Percentiles rank a stretch among this genome's conserved stretches.
These are phyloP conservation scores for Leccinum ochraceum DNA, from an alignment of 768 basidiomycete genomes.

Conservation along the genomic window DNA sequence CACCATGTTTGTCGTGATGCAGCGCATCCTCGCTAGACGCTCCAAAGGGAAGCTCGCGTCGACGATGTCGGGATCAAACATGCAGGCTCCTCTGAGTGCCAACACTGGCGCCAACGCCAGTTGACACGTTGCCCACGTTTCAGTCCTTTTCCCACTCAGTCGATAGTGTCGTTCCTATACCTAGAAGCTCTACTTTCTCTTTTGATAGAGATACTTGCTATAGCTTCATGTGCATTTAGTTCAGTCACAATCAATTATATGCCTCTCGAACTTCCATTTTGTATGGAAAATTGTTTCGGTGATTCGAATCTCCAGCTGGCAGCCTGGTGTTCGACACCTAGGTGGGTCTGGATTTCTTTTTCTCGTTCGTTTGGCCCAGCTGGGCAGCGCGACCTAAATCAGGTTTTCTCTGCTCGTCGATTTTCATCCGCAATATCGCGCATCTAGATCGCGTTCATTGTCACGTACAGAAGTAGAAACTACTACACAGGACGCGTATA, in stretches of 20 bases:
- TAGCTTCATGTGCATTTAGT: neutral
- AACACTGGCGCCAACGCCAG: neutral
- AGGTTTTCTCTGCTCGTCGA: no score
- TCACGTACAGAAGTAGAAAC: conserved; percentile 3
- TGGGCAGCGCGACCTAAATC: no score
- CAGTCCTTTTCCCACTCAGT: neutral
- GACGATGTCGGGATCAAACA: neutral
- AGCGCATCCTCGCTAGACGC: conserved; percentile 18
- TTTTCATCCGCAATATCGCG: neutral
- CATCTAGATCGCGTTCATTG: conserved; percentile 13
- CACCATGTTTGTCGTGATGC: conserved; percentile 30
- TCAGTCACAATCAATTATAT: no score
- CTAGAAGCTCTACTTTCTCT: neutral
- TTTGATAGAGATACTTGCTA: neutral
- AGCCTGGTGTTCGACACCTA: neutral
- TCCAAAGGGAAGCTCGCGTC: neutral
- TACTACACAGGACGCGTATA: conserved; percentile 8
- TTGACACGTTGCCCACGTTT: neutral
- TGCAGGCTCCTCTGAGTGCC: neutral
- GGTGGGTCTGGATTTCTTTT: neutral
- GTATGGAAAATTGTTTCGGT: neutral
- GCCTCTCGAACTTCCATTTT: neutral
- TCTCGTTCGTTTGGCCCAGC: no score
- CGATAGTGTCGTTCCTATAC: neutral
- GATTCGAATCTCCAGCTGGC: no score